Evolutionary conservation across 2,329 filamentous ascomycete genomes (phyloP).

Genomic region (Alternaria longipes): DNA sequence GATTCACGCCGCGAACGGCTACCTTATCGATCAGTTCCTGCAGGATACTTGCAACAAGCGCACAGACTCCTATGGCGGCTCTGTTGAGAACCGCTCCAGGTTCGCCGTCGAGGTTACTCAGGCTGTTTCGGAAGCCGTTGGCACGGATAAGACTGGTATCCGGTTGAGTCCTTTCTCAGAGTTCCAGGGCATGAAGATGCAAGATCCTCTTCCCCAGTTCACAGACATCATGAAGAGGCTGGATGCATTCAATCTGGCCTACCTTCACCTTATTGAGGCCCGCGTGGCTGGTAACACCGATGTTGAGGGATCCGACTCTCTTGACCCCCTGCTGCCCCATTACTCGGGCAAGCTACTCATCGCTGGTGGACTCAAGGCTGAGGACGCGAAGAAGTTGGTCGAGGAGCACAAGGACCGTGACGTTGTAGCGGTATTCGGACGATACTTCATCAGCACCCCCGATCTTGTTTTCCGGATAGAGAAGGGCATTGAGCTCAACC

Average conservation of each 20-base stretch:
- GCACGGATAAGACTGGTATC: constrained; percentile 66
- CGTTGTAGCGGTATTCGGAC: constrained; percentile 59
- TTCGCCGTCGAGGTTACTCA: constrained; percentile 64
- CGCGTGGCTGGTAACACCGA: constrained; percentile 59
- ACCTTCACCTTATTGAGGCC: constrained; percentile 64
- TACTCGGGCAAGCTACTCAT: constrained; percentile 49
- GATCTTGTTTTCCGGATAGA: constrained; percentile 59
- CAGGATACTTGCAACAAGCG: constrained; percentile 66
- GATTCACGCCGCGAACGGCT: constrained; percentile 68
- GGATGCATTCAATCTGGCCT: constrained; percentile 62
- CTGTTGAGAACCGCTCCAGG: constrained; percentile 61
- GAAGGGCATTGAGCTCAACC: constrained; percentile 55
- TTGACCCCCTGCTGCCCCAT: constrained; percentile 37
- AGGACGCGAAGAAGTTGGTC: constrained; percentile 49
- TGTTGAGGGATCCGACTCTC: constrained; percentile 28
- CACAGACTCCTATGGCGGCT: constrained; percentile 60
- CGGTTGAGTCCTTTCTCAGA: constrained; percentile 68
- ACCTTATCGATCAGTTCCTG: constrained; percentile 73
- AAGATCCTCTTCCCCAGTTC: constrained; percentile 71
- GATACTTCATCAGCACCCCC: constrained; percentile 61
- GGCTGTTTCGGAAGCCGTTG: constrained; percentile 61
- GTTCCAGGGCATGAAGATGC: constrained; percentile 72
- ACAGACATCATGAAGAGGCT: constrained; percentile 63
- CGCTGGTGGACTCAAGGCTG: constrained; percentile 54
- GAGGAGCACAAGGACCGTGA: constrained; percentile 56